A percentile compares a stretch with the other conserved stretches of the same genome.
These are phyloP conservation scores for Tripterygium wilfordii DNA, from an alignment of 177 flowering plant genomes.

Conservation along the genomic window DNA sequence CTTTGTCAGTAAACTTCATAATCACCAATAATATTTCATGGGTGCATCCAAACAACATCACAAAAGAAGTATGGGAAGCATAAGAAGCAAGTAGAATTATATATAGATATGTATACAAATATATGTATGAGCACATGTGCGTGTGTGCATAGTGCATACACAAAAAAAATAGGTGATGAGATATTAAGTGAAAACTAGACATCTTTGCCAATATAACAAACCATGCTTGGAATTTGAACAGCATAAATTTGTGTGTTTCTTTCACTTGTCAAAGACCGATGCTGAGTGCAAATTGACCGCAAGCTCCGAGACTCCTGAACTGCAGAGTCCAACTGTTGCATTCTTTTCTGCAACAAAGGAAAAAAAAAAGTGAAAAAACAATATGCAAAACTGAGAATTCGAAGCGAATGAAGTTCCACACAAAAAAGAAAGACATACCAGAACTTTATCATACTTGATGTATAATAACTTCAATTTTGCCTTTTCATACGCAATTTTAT, in stretches of 20 bases:
- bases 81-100: too few relatives aligned
- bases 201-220: conserved; percentile 9
- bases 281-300: conserved; percentile 19
- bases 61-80: too few relatives aligned
- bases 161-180: too few relatives aligned
- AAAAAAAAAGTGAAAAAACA: conserved; percentile 1
- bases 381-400: background rate
- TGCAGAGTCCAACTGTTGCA: conserved; percentile 33
- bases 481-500: conserved; percentile 32
- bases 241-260: conserved; percentile 17
- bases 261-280: conserved; percentile 9
- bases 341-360: conserved; percentile 41
- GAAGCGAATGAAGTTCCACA: too few relatives aligned
- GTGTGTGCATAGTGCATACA: too few relatives aligned
- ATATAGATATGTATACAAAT: too few relatives aligned
- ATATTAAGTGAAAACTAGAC: too few relatives aligned
- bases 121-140: too few relatives aligned
- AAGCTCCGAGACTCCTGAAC: conserved; percentile 37
- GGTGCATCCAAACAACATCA: too few relatives aligned
- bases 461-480: conserved; percentile 46
- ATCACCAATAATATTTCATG: too few relatives aligned
- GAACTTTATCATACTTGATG: conserved; percentile 39
- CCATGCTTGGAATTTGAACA: conserved; percentile 10
- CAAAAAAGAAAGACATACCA: conserved; percentile 24
- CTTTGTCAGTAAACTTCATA: too few relatives aligned